A percentile compares a stretch with the other conserved stretches of the same genome.
Conservation (phyloP, 1,139 yeast species). For the Lodderomyces metapsilosis region DNA sequence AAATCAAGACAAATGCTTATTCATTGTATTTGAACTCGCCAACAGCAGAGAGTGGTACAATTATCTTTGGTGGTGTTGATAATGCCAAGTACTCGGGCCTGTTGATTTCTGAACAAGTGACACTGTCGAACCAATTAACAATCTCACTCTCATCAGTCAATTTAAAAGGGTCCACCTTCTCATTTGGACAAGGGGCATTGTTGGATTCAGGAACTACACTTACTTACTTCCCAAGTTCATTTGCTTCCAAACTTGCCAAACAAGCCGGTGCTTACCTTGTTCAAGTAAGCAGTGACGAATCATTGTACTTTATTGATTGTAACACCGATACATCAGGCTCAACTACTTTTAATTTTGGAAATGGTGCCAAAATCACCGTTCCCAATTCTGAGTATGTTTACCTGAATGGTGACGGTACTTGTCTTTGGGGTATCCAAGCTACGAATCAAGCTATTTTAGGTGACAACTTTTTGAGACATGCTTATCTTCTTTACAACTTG, state of each 20-base stretch:
- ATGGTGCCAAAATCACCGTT: slow-evolving; percentile 29
- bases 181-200: too few species aligned
- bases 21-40: slow-evolving; percentile 30
- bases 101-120: slow-evolving; percentile 14
- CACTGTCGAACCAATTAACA: too few species aligned
- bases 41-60: slow-evolving; percentile 22
- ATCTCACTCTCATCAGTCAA: slow-evolving; percentile 4
- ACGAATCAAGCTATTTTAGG: slow-evolving; percentile 19
- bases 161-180: slow-evolving; percentile 1
- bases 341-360: slow-evolving; percentile 25
- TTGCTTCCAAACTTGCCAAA: slow-evolving; percentile 14
- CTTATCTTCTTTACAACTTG: slow-evolving; percentile 29
- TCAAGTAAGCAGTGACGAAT: slow-evolving; percentile 16
- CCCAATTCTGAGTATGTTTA: slow-evolving; percentile 23
- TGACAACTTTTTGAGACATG: slow-evolving; percentile 30
- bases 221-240: slow-evolving; percentile 21
- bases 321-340: slow-evolving; percentile 8
- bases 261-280: slow-evolving; percentile 21
- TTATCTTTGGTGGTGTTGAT: slow-evolving; percentile 32
- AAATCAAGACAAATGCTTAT: slow-evolving; percentile 42
- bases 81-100: slow-evolving; percentile 24
- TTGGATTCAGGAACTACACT: slow-evolving; percentile 33
- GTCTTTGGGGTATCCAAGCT: slow-evolving; percentile 9
- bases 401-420: slow-evolving; percentile 4
- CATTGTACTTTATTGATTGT: slow-evolving; percentile 11